phyloP scores from a whole-genome alignment of 306 rosid genomes.

The Pterocarpus santalinus region DNA sequence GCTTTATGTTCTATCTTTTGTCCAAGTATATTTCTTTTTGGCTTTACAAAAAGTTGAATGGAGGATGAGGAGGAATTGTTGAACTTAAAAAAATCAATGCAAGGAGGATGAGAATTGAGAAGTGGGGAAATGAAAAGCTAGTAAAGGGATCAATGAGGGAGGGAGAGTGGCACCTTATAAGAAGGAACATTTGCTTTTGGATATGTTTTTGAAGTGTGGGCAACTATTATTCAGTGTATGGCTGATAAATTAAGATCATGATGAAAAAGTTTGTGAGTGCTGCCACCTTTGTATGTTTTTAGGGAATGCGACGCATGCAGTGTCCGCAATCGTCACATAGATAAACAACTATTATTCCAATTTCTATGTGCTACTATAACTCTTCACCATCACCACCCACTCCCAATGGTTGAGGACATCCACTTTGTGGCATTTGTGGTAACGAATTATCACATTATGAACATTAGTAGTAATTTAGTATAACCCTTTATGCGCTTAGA shows the following conservation, averaged over 20 bases:
- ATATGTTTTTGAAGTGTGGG: constrained; percentile 46
- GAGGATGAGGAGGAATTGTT: constrained; percentile 55
- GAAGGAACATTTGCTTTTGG: constrained; percentile 65
- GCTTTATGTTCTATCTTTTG: constrained; percentile 46
- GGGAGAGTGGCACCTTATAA: constrained; percentile 42
- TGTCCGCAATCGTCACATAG: constrained; percentile 43
- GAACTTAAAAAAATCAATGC: constrained; percentile 29
- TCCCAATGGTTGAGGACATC: constrained; percentile 45
- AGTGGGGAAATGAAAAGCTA: constrained; percentile 42
- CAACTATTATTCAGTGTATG: constrained; percentile 45
- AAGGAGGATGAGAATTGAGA: background rate
- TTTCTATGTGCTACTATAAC: constrained; percentile 21
- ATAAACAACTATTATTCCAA: constrained; percentile 31
- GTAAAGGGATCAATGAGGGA: constrained; percentile 38
- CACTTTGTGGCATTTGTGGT: constrained; percentile 44
- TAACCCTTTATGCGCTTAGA: constrained; percentile 30
- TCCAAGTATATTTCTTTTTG: constrained; percentile 37
- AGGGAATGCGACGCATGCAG: constrained; percentile 45
- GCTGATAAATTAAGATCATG: constrained; percentile 46
- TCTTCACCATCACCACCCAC: constrained; percentile 48
- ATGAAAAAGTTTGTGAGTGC: constrained; percentile 44
- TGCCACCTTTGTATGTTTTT: constrained; percentile 42
- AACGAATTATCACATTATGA: constrained; percentile 19
- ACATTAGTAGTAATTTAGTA: constrained; percentile 29
- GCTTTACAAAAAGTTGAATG: constrained; percentile 59